These are phyloP conservation scores for Lolium rigidum DNA, from an alignment of 176 grass and related monocot species.

Conservation along the genomic window DNA sequence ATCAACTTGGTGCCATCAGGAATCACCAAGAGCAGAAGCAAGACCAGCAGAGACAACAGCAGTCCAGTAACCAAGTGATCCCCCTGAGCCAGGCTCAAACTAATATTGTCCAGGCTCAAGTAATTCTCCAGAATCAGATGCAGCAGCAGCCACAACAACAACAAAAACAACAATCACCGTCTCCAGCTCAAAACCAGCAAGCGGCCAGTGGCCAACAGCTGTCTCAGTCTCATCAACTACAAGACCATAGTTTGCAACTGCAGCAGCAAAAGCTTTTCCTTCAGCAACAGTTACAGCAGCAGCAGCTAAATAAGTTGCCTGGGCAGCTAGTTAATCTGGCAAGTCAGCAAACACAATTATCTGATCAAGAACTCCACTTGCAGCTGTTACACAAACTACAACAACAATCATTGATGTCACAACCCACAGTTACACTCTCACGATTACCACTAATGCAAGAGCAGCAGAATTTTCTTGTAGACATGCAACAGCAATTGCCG, in stretches of 20 bases:
- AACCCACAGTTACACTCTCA: conserved; percentile 56
- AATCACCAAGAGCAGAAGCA: conserved; percentile 79
- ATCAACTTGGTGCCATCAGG: conserved; percentile 53
- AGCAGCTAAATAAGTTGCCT: conserved; percentile 68
- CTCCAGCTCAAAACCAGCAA: conserved; percentile 53
- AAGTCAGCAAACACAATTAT: conserved; percentile 66
- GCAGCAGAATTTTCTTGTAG: conserved; percentile 76
- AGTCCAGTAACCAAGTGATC: conserved; percentile 56
- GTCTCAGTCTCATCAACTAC: conserved; percentile 50
- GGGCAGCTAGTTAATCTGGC: conserved; percentile 60
- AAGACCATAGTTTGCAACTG: conserved; percentile 52
- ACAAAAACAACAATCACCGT: conserved; percentile 50
- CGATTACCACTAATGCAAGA: conserved; percentile 72
- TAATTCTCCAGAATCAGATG: conserved; percentile 74
- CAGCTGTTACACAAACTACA: conserved; percentile 87
- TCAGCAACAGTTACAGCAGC: conserved; percentile 62
- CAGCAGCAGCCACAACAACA: conserved; percentile 56
- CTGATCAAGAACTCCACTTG: conserved; percentile 77
- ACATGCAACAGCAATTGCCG: conserved; percentile 70
- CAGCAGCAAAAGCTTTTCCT: conserved; percentile 63
- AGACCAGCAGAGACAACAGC: conserved; percentile 70
- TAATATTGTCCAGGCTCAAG: conserved; percentile 72
- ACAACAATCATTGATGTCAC: conserved; percentile 72
- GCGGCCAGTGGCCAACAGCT: conserved; percentile 32
- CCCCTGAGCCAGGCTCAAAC: conserved; percentile 74